A percentile compares a stretch with the other conserved stretches of the same genome.
Evolutionary conservation across 75 land plant species (phyloP).

Genomic region (Pinus albicaulis): DNA sequence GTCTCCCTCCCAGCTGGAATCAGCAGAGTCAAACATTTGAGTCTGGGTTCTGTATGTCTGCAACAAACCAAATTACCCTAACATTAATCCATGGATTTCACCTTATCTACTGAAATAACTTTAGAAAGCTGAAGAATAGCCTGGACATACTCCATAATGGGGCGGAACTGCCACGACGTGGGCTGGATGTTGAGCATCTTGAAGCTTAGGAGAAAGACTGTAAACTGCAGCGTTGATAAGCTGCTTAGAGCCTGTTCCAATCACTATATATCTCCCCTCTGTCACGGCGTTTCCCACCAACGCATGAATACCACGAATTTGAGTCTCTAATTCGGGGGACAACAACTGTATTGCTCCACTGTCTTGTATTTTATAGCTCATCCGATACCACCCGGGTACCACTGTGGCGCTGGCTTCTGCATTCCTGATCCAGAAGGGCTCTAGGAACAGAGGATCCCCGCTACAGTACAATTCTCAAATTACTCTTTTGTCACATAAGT

Average conservation of each 20-base stretch:
- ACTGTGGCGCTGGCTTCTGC: conserved; percentile 44
- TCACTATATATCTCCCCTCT: conserved; percentile 37
- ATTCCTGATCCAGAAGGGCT: conserved; percentile 55
- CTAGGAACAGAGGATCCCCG: conserved; percentile 67
- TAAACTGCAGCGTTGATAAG: conserved; percentile 60
- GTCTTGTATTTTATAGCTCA: conserved; percentile 38
- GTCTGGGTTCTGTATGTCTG: conserved; percentile 54
- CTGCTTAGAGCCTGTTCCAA: conserved; percentile 72
- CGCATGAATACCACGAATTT: conserved; percentile 13
- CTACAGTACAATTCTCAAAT: conserved; percentile 16
- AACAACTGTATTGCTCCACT: too few relatives aligned
- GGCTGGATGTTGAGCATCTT: conserved; percentile 9
- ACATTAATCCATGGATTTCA: not conserved
- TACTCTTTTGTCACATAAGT: not conserved
- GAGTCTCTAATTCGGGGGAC: conserved; percentile 15
- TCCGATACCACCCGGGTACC: conserved; percentile 65
- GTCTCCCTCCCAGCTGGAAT: conserved; percentile 53
- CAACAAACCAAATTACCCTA: not conserved
- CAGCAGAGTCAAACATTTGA: conserved; percentile 22
- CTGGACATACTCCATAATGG: conserved; percentile 20
- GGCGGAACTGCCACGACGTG: conserved; percentile 57
- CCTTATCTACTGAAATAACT: not conserved
- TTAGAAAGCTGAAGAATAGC: not conserved
- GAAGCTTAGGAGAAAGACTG: conserved; percentile 25
- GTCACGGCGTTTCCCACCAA: conserved; percentile 62